A percentile compares a stretch with the other conserved stretches of the same genome.
phyloP scores from a whole-genome alignment of 495 filamentous ascomycete species.

The Beverwykella pulmonaria region DNA sequence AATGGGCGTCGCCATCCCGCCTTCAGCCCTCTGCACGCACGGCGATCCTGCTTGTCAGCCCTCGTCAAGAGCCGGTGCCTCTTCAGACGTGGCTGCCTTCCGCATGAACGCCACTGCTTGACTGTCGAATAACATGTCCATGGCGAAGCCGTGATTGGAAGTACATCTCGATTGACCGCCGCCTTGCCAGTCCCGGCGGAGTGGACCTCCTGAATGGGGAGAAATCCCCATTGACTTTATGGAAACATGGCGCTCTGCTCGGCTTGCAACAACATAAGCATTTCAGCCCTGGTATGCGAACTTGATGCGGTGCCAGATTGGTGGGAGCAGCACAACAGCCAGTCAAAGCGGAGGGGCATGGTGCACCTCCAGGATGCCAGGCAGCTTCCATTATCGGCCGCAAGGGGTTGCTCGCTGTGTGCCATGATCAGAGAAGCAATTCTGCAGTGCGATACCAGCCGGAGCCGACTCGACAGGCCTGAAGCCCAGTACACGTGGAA shows the following conservation, averaged over 20 bases:
- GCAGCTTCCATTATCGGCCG: conserved; percentile 14
- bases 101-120: conserved; percentile 12
- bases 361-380: conserved; percentile 25
- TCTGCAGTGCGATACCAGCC: conserved; percentile 17
- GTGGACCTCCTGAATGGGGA: not conserved
- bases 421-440: conserved; percentile 23
- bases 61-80: not conserved
- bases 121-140: not conserved
- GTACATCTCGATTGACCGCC: conserved; percentile 1
- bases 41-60: not conserved
- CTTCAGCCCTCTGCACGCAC: not conserved
- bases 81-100: conserved; percentile 3
- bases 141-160: conserved; percentile 13
- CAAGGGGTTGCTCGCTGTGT: conserved; percentile 13
- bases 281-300: conserved; percentile 11
- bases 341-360: conserved; percentile 24
- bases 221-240: not conserved
- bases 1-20: not conserved
- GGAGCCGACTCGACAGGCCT: not conserved
- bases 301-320: conserved; percentile 22
- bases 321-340: conserved; percentile 18
- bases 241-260: conserved; percentile 17
- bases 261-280: conserved; percentile 11
- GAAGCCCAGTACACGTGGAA: not conserved
- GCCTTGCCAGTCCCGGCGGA: not conserved